Evolutionary conservation across 2,329 filamentous ascomycete species (phyloP).

Genomic region (Phaeoacremonium minimum): DNA sequence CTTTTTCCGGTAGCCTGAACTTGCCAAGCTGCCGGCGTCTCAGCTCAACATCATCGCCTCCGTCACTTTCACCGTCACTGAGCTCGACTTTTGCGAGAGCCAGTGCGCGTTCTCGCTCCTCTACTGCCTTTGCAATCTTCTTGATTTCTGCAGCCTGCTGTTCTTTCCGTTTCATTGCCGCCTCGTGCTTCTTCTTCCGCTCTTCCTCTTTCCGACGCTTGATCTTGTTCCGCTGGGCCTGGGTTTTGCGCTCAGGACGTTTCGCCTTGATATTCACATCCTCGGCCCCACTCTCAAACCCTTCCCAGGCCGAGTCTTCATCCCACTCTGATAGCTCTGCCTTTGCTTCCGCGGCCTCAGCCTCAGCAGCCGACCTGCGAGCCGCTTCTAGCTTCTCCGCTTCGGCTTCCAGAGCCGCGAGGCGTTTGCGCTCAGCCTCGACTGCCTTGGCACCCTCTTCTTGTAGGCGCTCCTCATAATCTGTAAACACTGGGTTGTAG

Average conservation of each 20-base stretch:
- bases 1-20: constrained; percentile 68
- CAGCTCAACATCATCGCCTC: constrained; percentile 59
- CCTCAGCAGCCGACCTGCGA: constrained; percentile 65
- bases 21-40: constrained; percentile 73
- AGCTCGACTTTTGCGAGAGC: constrained; percentile 36
- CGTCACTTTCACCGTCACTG: constrained; percentile 48
- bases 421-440: constrained; percentile 70
- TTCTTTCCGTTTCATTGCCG: constrained; percentile 67
- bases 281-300: constrained; percentile 77
- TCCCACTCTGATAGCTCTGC: constrained; percentile 68
- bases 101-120: constrained; percentile 49
- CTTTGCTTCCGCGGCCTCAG: constrained; percentile 67
- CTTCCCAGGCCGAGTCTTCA: constrained; percentile 89
- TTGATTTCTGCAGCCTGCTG: constrained; percentile 69
- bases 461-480: constrained; percentile 75
- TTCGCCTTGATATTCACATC: constrained; percentile 64
- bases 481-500: constrained; percentile 86
- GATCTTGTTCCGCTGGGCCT: constrained; percentile 79
- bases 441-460: constrained; percentile 76
- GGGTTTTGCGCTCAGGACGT: constrained; percentile 79
- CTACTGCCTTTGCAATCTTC: constrained; percentile 61
- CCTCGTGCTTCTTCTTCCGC: constrained; percentile 68
- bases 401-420: constrained; percentile 64
- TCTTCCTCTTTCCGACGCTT: constrained; percentile 88
- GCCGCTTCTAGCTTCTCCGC: constrained; percentile 63